Percentiles rank a stretch among this genome's conserved stretches.
Evolutionary conservation across 805 yeast species (phyloP).

Genomic region (Schizosaccharomyces octosporus): DNA sequence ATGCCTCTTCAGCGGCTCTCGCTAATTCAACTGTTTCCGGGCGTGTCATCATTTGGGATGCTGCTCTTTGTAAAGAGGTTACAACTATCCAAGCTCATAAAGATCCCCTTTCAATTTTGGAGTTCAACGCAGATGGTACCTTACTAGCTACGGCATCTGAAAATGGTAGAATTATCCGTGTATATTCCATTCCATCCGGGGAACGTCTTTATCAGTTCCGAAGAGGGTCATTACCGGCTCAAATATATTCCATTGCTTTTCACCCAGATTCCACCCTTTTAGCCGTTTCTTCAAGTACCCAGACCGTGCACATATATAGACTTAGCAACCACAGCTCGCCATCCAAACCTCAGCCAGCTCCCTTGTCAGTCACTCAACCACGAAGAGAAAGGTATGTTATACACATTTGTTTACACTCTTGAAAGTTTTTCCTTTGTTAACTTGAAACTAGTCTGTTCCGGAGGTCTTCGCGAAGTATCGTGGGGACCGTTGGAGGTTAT

Average conservation of each 20-base stretch:
- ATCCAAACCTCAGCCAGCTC: background rate
- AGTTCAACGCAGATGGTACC: conserved; percentile 51
- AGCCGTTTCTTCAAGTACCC: conserved; percentile 70
- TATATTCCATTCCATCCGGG: conserved; percentile 39
- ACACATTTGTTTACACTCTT: background rate
- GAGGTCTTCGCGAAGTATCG: conserved; percentile 13
- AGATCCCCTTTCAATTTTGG: conserved; percentile 40
- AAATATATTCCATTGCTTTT: conserved; percentile 52
- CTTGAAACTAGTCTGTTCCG: conserved; percentile 11
- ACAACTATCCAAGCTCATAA: conserved; percentile 74
- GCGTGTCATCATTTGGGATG: conserved; percentile 57
- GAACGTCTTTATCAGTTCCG: conserved; percentile 44
- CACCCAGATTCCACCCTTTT: conserved; percentile 43
- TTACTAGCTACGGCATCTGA: conserved; percentile 70
- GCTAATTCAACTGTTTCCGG: conserved; percentile 18
- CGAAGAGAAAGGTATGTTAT: background rate
- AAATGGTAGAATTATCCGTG: conserved; percentile 72
- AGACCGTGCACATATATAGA: conserved; percentile 72
- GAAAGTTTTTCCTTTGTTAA: conserved; percentile 13
- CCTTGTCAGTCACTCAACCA: background rate
- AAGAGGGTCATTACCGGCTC: conserved; percentile 67
- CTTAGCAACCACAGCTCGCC: background rate
- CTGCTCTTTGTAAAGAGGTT: conserved; percentile 44
- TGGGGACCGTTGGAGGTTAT: conserved; percentile 71
- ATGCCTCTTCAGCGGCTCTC: background rate